Evolutionary conservation across 768 basidiomycete species (phyloP).

Genomic region (Obba rivulosa): DNA sequence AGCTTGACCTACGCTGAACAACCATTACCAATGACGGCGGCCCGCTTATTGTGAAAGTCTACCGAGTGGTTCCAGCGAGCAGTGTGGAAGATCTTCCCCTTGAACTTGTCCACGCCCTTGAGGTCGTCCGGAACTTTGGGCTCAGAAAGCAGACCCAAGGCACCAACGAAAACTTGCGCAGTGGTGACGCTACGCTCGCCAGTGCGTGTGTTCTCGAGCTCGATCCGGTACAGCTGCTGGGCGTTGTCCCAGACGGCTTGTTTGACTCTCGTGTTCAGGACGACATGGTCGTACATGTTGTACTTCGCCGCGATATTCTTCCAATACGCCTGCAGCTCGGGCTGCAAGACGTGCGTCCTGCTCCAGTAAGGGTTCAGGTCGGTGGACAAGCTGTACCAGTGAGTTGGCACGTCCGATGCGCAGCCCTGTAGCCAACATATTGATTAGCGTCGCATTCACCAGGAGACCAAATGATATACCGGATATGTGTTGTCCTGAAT

Average conservation of each 20-base stretch:
- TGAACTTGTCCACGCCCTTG: slow-evolving; percentile 19
- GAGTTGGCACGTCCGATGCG: slow-evolving; percentile 20
- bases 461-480: slow-evolving; percentile 3
- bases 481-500: slow-evolving; percentile 20
- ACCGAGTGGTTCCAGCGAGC: slow-evolving; percentile 23
- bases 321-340: slow-evolving; percentile 25
- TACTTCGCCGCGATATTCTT: slow-evolving; percentile 14
- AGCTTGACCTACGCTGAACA: slow-evolving; percentile 17
- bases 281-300: slow-evolving; percentile 17
- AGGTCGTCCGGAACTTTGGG: slow-evolving; percentile 22
- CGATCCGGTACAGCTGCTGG: slow-evolving; percentile 20
- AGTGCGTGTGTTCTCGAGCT: slow-evolving; percentile 15
- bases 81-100: slow-evolving; percentile 25
- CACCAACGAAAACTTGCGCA: slow-evolving; percentile 26
- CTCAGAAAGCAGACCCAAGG: slow-evolving; percentile 19
- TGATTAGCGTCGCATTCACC: no score
- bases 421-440: slow-evolving; percentile 16
- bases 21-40: slow-evolving; percentile 29
- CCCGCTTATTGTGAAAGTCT: slow-evolving; percentile 19
- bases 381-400: slow-evolving; percentile 25
- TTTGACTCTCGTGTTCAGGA: slow-evolving; percentile 24
- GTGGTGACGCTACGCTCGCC: slow-evolving; percentile 11
- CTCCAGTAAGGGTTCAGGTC: slow-evolving; percentile 24
- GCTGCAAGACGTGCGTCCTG: slow-evolving; percentile 17
- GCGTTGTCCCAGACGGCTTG: slow-evolving; percentile 23